phyloP scores from a whole-genome alignment of 2,329 filamentous ascomycete species.

The Bisporella sp. region DNA sequence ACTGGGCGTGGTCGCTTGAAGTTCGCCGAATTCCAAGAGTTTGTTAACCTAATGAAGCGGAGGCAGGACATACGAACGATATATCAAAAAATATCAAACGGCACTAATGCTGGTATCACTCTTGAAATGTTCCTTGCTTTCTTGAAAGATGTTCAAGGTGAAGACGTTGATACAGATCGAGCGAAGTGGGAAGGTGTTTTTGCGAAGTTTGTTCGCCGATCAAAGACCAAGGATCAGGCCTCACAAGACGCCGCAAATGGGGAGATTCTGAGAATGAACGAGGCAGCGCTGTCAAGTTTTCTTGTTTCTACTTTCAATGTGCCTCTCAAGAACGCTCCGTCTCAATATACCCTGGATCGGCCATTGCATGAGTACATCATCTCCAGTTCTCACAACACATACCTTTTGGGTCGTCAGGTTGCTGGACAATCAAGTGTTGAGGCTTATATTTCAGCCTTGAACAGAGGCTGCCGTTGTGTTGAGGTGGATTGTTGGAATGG shows the following conservation, averaged over 20 bases:
- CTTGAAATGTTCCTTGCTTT: conserved; percentile 70
- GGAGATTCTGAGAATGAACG: conserved; percentile 59
- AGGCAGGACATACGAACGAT: conserved; percentile 74
- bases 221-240: conserved; percentile 40
- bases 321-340: conserved; percentile 53
- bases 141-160: conserved; percentile 63
- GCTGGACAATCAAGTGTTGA: conserved; percentile 88
- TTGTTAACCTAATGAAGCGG: conserved; percentile 76
- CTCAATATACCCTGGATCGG: conserved; percentile 61
- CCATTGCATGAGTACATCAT: conserved; percentile 97
- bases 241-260: conserved; percentile 35
- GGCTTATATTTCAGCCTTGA: conserved; percentile 84
- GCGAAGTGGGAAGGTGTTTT: conserved; percentile 68
- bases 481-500: conserved; percentile 99
- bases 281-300: conserved; percentile 71
- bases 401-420: conserved; percentile 85
- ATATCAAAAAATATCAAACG: conserved; percentile 54
- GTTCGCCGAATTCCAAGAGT: conserved; percentile 75
- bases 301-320: conserved; percentile 69
- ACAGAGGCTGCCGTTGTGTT: conserved; percentile 86
- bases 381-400: conserved; percentile 97
- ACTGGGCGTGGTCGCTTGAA: conserved; percentile 59
- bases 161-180: conserved; percentile 63
- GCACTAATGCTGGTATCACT: conserved; percentile 59
- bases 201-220: conserved; percentile 57